phyloP scores from a whole-genome alignment of 345 rosid species.

The Kandelia obovata region DNA sequence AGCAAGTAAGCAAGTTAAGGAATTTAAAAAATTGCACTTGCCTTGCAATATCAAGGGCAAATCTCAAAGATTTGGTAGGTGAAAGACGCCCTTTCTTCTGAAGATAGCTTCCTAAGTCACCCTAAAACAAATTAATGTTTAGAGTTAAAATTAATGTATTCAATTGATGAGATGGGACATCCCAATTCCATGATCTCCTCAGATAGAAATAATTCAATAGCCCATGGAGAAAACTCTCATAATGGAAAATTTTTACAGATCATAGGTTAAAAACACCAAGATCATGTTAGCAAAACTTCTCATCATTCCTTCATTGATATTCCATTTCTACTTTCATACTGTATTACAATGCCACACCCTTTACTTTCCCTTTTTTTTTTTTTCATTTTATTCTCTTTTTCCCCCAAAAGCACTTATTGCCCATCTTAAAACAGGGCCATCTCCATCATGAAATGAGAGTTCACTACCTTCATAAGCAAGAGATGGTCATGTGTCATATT shows the following conservation, averaged over 20 bases:
- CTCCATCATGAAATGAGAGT: too few species aligned
- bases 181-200: not conserved
- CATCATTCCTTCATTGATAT: not conserved
- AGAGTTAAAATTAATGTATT: slow-evolving; percentile 1
- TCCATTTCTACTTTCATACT: not conserved
- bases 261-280: not conserved
- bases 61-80: slow-evolving; percentile 70
- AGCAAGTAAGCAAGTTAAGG: slow-evolving; percentile 5
- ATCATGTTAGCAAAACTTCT: not conserved
- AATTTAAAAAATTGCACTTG: slow-evolving; percentile 28
- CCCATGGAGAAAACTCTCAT: too few species aligned
- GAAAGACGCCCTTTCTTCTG: slow-evolving; percentile 89
- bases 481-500: too few species aligned
- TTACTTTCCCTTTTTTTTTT: not conserved
- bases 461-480: too few species aligned
- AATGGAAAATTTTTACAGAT: too few species aligned
- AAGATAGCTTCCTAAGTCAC: slow-evolving; percentile 75
- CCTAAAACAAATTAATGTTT: slow-evolving; percentile 43
- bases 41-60: slow-evolving; percentile 93
- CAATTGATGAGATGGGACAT: not conserved
- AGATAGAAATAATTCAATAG: not conserved
- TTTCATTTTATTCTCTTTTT: too few species aligned
- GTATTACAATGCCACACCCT: not conserved
- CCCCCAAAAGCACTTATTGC: too few species aligned
- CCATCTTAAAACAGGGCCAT: too few species aligned